A percentile compares a stretch with the other conserved stretches of the same genome.
These are phyloP conservation scores for Ophiostoma montium DNA, from an alignment of 2,329 filamentous ascomycete genomes.

Conservation along the genomic window DNA sequence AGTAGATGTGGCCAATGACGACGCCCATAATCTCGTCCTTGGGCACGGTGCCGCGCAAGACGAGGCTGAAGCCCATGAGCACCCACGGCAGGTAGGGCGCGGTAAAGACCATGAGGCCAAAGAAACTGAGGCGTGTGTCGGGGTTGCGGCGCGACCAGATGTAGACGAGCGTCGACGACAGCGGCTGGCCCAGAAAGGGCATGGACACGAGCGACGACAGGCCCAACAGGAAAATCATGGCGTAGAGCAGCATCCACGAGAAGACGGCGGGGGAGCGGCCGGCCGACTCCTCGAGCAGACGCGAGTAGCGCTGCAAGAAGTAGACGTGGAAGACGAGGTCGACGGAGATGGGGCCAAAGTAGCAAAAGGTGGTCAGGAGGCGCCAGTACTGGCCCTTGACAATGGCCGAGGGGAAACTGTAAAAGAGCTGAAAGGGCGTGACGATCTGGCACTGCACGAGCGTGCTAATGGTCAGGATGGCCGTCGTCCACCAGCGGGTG, in stretches of 20 bases:
- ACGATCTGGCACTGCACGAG: conserved; percentile 88
- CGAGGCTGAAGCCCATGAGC: conserved; percentile 76
- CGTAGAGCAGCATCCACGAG: conserved; percentile 84
- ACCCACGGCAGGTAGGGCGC: conserved; percentile 96
- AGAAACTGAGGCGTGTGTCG: conserved; percentile 74
- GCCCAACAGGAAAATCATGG: conserved; percentile 61
- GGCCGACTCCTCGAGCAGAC: conserved; percentile 89
- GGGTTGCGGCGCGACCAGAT: conserved; percentile 96
- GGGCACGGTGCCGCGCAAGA: conserved; percentile 79
- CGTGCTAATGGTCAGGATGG: conserved; percentile 73
- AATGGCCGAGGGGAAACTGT: conserved; percentile 87
- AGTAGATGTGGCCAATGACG: conserved; percentile 90
- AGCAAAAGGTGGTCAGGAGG: conserved; percentile 88
- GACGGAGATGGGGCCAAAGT: conserved; percentile 87
- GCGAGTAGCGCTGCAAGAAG: conserved; percentile 92
- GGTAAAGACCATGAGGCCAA: conserved; percentile 80
- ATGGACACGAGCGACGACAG: conserved; percentile 81
- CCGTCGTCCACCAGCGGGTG: conserved; percentile 93
- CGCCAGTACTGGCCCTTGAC: conserved; percentile 96
- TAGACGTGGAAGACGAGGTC: conserved; percentile 97
- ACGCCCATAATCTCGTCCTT: conserved; percentile 96
- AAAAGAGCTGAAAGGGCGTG: conserved; percentile 91
- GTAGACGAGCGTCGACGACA: conserved; percentile 89
- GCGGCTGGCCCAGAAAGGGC: conserved; percentile 83
- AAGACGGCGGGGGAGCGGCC: conserved; percentile 84